Evolutionary conservation across 2,329 filamentous ascomycete genomes (phyloP).

Genomic region (Trichoderma hamatum): DNA sequence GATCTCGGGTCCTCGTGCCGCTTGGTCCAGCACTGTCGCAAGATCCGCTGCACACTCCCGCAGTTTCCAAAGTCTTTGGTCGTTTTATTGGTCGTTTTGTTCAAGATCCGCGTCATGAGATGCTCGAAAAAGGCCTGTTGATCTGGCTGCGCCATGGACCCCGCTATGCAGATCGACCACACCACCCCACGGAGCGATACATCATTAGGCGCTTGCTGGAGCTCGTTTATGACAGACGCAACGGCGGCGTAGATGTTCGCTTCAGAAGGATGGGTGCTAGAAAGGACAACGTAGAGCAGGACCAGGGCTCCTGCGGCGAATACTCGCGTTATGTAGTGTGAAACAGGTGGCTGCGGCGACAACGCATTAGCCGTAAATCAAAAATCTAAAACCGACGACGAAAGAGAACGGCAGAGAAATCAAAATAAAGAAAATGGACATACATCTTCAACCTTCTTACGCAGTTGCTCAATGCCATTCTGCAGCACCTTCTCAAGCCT

Average conservation of each 20-base stretch:
- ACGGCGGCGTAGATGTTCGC: conserved; percentile 8
- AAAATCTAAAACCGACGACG: no score
- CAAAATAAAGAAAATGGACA: not conserved
- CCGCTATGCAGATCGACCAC: conserved; percentile 19
- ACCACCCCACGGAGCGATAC: conserved; percentile 7
- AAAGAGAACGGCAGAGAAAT: not conserved
- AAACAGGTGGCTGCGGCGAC: conserved; percentile 1
- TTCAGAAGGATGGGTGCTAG: conserved; percentile 1
- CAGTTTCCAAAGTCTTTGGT: conserved; percentile 13
- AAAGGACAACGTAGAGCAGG: conserved; percentile 1
- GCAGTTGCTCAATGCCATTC: conserved; percentile 1
- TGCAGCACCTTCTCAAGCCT: conserved; percentile 1
- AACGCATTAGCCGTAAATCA: not conserved
- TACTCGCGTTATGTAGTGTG: conserved; percentile 13
- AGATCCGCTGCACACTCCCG: conserved; percentile 18
- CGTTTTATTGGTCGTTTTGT: not conserved
- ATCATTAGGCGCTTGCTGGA: not conserved
- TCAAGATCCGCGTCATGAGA: conserved; percentile 13
- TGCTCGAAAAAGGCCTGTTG: conserved; percentile 17
- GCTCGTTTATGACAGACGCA: conserved; percentile 4
- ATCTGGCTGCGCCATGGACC: conserved; percentile 16
- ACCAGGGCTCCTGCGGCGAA: conserved; percentile 15
- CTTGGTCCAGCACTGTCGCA: conserved; percentile 20
- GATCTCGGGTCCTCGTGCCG: conserved; percentile 7
- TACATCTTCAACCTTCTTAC: not conserved